A percentile compares a stretch with the other conserved stretches of the same genome.
phyloP scores from a whole-genome alignment of 305 asterid genomes.

The Coffea humblotiana region DNA sequence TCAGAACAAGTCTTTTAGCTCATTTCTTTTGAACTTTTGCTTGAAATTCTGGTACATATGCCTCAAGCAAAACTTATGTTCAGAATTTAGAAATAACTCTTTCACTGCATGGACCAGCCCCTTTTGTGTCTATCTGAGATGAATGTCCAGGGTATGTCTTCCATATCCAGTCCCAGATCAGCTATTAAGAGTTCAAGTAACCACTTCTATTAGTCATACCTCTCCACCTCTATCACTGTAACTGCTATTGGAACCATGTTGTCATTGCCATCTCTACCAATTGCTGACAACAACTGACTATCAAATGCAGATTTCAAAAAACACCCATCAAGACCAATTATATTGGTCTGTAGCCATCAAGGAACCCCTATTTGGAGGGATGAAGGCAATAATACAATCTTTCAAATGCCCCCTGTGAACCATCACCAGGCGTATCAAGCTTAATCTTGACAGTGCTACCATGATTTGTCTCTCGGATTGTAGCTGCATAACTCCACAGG shows the following conservation, averaged over 20 bases:
- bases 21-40: not conserved
- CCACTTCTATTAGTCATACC: not conserved
- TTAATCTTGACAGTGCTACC: not conserved
- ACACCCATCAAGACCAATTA: not conserved
- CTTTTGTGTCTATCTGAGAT: not conserved
- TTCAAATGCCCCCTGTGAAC: not conserved
- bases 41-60: conserved; percentile 2
- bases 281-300: not conserved
- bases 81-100: not conserved
- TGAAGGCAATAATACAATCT: not conserved
- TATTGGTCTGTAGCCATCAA: not conserved
- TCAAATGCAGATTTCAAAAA: not conserved
- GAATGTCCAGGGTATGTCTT: too few species aligned
- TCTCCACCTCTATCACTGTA: not conserved
- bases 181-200: not conserved
- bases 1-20: not conserved
- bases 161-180: not conserved
- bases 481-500: not conserved
- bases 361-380: not conserved
- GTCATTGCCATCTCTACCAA: not conserved
- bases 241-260: not conserved
- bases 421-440: not conserved
- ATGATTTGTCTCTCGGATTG: not conserved
- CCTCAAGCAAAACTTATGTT: not conserved
- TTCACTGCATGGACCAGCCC: not conserved